A percentile compares a stretch with the other conserved stretches of the same genome.
These are phyloP conservation scores for Metarhizium brunneum DNA, from an alignment of 2,329 filamentous ascomycete genomes.

Conservation along the genomic window DNA sequence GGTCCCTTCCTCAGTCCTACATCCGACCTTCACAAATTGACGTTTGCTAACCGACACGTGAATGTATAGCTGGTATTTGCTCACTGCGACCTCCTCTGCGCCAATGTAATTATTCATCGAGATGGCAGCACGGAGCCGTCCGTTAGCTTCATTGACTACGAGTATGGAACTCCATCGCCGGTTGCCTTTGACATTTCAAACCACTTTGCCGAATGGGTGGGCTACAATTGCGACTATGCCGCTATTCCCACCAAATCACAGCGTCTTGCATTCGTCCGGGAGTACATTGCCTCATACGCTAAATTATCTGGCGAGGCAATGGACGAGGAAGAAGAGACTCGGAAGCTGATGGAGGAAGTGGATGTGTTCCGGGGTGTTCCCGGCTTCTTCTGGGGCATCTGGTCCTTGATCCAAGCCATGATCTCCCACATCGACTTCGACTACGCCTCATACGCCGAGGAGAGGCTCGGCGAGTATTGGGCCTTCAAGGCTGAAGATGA, in stretches of 20 bases:
- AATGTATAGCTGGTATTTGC: constrained; percentile 68
- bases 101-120: constrained; percentile 79
- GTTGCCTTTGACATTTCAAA: constrained; percentile 96
- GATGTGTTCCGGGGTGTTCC: constrained; percentile 83
- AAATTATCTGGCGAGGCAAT: constrained; percentile 33
- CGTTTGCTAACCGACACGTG: constrained; percentile 5
- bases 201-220: constrained; percentile 97
- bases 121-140: constrained; percentile 26
- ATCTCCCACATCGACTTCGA: constrained; percentile 97
- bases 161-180: constrained; percentile 90
- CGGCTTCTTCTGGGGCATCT: constrained; percentile 87
- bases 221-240: constrained; percentile 87
- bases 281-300: constrained; percentile 74
- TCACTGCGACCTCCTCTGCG: constrained; percentile 91
- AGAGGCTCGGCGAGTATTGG: constrained; percentile 83
- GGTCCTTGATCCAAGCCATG: constrained; percentile 87
- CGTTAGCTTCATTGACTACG: constrained; percentile 88
- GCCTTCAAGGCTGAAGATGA: constrained; percentile 73
- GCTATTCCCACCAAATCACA: constrained; percentile 71
- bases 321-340: constrained; percentile 52
- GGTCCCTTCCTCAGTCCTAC: background rate
- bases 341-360: constrained; percentile 67
- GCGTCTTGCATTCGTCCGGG: constrained; percentile 69
- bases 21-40: background rate
- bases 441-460: constrained; percentile 84